Evolutionary conservation across 2,329 filamentous ascomycete species (phyloP).

Genomic region (Trichoderma harzianum): DNA sequence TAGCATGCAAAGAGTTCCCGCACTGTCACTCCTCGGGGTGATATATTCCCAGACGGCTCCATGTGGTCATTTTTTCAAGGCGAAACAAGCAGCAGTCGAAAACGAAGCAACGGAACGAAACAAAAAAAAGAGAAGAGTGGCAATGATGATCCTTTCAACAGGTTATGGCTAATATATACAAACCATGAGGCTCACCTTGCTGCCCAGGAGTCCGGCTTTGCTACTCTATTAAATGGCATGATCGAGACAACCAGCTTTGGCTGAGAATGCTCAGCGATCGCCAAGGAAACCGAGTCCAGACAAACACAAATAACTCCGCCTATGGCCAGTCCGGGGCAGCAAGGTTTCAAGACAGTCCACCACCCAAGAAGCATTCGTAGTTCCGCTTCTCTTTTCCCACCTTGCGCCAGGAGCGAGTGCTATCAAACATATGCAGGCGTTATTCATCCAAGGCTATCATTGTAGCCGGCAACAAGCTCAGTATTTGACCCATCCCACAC

Average conservation of each 20-base stretch:
- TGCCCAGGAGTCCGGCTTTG: constrained; percentile 44
- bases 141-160: constrained; percentile 17
- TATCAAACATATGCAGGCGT: constrained; percentile 33
- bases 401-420: constrained; percentile 28
- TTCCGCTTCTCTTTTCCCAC: constrained; percentile 29
- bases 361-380: constrained; percentile 21
- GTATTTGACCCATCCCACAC: constrained; percentile 25
- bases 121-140: not conserved
- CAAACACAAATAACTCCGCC: constrained; percentile 30
- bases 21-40: not conserved
- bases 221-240: constrained; percentile 29
- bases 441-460: constrained; percentile 31
- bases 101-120: not conserved
- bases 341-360: constrained; percentile 28
- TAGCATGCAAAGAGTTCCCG: not conserved
- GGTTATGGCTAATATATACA: constrained; percentile 49
- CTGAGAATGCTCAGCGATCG: constrained; percentile 18
- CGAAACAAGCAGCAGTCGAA: not conserved
- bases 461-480: constrained; percentile 24
- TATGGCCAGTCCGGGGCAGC: constrained; percentile 34
- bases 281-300: constrained; percentile 30
- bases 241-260: constrained; percentile 22
- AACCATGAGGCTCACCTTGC: constrained; percentile 51
- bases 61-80: not conserved
- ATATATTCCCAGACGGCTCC: not conserved